Evolutionary conservation across 2,329 filamentous ascomycete genomes (phyloP).

Genomic region (Hypoxylon rubiginosum): DNA sequence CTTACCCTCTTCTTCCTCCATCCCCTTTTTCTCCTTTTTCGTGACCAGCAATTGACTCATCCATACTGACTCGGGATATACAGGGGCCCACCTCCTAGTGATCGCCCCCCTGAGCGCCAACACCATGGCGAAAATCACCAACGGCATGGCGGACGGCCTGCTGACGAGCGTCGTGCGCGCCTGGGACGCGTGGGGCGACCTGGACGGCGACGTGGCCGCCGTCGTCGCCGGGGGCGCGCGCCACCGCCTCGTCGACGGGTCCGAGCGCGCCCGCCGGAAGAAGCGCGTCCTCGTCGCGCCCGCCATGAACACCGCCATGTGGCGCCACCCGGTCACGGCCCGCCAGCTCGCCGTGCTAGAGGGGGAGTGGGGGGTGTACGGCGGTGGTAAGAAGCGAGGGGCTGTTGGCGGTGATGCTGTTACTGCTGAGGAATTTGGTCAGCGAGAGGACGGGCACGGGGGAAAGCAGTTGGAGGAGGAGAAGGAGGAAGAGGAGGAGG

Average conservation of each 20-base stretch:
- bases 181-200: slow-evolving; percentile 82
- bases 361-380: slow-evolving; percentile 76
- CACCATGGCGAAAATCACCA: slow-evolving; percentile 84
- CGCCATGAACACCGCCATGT: slow-evolving; percentile 94
- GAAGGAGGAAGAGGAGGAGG: slow-evolving; percentile 43
- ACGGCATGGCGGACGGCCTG: slow-evolving; percentile 83
- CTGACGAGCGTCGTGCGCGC: slow-evolving; percentile 81
- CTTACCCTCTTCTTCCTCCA: not conserved
- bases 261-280: slow-evolving; percentile 54
- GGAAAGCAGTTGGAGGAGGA: slow-evolving; percentile 48
- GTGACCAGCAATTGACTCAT: too few relatives aligned
- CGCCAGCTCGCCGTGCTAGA: slow-evolving; percentile 78
- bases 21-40: not conserved
- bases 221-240: not conserved
- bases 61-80: too few relatives aligned
- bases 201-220: slow-evolving; percentile 58
- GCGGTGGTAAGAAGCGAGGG: slow-evolving; percentile 3
- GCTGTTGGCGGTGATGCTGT: not conserved
- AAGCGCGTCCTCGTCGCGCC: slow-evolving; percentile 82
- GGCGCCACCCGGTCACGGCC: slow-evolving; percentile 83
- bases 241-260: slow-evolving; percentile 9
- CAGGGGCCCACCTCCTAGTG: slow-evolving; percentile 81
- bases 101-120: slow-evolving; percentile 89
- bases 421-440: too few relatives aligned
- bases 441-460: too few relatives aligned